These are phyloP conservation scores for Colletotrichum sojae DNA, from an alignment of 2,329 filamentous ascomycete species.

Conservation along the genomic window DNA sequence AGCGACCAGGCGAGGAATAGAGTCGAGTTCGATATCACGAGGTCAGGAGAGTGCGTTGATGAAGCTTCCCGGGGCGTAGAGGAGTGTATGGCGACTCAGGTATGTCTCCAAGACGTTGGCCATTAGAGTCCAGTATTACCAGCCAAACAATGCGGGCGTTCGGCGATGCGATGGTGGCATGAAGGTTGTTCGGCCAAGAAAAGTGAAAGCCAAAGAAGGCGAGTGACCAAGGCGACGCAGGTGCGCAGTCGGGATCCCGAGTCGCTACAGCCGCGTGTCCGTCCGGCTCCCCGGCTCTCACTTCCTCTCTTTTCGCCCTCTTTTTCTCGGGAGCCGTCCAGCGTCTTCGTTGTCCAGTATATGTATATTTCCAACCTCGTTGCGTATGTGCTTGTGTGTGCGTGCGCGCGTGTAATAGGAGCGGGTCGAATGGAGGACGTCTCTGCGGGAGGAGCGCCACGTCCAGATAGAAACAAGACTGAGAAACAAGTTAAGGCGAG, in stretches of 20 bases:
- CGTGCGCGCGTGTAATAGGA: background rate
- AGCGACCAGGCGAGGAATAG: background rate
- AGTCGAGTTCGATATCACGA: constrained; percentile 17
- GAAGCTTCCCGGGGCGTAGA: constrained; percentile 22
- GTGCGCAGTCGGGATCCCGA: background rate
- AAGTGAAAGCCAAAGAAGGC: background rate
- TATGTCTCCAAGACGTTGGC: constrained; percentile 27
- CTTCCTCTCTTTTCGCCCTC: background rate
- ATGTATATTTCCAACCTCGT: too few species aligned
- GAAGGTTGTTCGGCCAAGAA: constrained; percentile 8
- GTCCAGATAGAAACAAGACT: constrained; percentile 11
- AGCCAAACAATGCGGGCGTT: constrained; percentile 10
- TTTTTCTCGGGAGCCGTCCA: constrained; percentile 6
- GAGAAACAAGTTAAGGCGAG: background rate
- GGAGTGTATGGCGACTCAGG: constrained; percentile 29
- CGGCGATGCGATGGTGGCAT: constrained; percentile 19
- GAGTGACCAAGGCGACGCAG: constrained; percentile 1
- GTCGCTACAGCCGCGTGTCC: background rate
- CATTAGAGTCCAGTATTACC: constrained; percentile 32
- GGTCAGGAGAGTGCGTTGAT: constrained; percentile 1
- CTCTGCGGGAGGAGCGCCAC: background rate
- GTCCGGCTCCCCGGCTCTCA: background rate
- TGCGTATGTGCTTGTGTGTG: too few species aligned
- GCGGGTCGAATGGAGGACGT: background rate
- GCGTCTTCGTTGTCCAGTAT: constrained; percentile 18